A percentile compares a stretch with the other conserved stretches of the same genome.
Conservation (phyloP, 2,329 filamentous ascomycete genomes). For the Hypoxylon sp. region DNA sequence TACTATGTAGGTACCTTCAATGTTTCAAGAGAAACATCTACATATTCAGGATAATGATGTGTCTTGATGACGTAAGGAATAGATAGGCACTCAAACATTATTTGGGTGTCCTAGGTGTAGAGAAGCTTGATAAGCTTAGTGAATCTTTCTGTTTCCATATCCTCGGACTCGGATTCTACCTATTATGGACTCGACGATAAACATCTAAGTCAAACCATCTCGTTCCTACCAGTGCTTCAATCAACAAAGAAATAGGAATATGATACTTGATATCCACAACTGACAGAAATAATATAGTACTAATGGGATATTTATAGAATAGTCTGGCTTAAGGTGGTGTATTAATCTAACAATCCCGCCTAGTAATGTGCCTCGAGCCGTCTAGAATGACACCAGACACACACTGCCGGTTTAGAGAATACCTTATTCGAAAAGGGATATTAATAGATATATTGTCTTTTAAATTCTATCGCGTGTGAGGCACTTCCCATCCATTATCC, state of each 20-base stretch:
- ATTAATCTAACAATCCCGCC: neutral
- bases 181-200: neutral
- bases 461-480: conserved; percentile 2
- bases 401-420: neutral
- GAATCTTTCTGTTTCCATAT: neutral
- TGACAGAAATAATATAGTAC: neutral
- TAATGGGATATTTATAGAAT: neutral
- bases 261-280: neutral
- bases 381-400: neutral
- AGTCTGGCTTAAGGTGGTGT: neutral
- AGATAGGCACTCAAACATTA: neutral
- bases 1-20: no score
- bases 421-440: neutral
- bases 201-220: neutral
- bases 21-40: no score
- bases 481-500: neutral
- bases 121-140: neutral
- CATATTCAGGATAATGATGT: neutral
- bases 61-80: neutral
- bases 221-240: neutral
- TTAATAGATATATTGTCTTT: neutral
- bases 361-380: neutral
- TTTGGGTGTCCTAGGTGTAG: neutral
- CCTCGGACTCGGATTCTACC: conserved; percentile 1
- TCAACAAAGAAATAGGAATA: neutral